Percentiles rank a stretch among this genome's conserved stretches.
Conservation (phyloP, 2,329 filamentous ascomycete species). For the Thielaviopsis populi region DNA sequence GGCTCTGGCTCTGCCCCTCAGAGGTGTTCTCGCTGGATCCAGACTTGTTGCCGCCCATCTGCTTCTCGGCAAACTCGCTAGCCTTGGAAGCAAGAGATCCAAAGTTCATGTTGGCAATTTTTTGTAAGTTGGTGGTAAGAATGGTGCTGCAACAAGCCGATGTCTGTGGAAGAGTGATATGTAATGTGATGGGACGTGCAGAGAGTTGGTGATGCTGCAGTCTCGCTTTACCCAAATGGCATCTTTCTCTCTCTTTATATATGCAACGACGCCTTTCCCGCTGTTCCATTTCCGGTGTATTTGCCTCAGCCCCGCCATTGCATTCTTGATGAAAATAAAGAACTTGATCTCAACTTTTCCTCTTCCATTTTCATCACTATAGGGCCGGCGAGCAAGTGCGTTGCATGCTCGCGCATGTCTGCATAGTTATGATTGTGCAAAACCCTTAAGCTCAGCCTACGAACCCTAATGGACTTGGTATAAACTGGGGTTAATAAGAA, state of each 20-base stretch:
- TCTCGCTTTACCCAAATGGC: neutral
- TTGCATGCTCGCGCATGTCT: neutral
- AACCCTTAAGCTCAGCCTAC: neutral
- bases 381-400: neutral
- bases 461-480: neutral
- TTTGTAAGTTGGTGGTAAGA: neutral
- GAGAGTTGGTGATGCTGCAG: neutral
- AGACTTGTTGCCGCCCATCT: slow-evolving; percentile 6
- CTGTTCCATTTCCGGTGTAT: neutral
- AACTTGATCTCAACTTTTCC: neutral
- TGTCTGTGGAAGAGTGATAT: neutral
- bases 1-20: neutral
- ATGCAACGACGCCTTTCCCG: neutral
- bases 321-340: neutral
- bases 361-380: neutral
- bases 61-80: slow-evolving; percentile 19
- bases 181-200: neutral
- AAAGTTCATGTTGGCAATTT: slow-evolving; percentile 20
- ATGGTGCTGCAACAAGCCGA: neutral
- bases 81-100: slow-evolving; percentile 19
- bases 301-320: neutral
- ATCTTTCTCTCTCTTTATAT: neutral
- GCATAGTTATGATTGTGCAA: neutral
- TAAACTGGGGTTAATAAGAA: neutral
- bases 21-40: slow-evolving; percentile 7